A percentile compares a stretch with the other conserved stretches of the same genome.
phyloP scores from a whole-genome alignment of 192 early-diverging fungal genomes.

The Chytriomyces hyalinus region DNA sequence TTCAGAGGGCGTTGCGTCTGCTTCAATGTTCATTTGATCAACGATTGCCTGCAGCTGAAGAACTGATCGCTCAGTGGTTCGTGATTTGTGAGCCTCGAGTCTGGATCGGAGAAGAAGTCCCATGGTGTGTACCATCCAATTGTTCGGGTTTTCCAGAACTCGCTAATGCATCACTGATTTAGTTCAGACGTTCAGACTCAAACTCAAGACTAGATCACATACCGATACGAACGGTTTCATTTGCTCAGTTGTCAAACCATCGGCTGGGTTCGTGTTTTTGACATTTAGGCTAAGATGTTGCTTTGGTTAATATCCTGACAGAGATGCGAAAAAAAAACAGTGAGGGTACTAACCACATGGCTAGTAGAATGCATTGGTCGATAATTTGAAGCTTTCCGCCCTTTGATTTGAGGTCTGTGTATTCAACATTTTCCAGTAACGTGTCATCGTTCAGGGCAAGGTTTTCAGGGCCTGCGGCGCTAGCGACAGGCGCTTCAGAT shows the following conservation, averaged over 20 bases:
- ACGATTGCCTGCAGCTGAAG: slow-evolving; percentile 97
- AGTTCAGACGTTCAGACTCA: slow-evolving; percentile 1
- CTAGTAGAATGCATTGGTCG: slow-evolving; percentile 90
- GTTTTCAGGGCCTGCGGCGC: slow-evolving; percentile 62
- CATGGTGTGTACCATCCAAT: slow-evolving; percentile 99
- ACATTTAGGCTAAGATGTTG: slow-evolving; percentile 75
- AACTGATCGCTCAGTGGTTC: slow-evolving; percentile 87
- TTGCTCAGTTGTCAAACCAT: slow-evolving; percentile 94
- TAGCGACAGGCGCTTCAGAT: slow-evolving; percentile 8
- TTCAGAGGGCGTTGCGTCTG: slow-evolving; percentile 70
- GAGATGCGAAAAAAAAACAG: neutral
- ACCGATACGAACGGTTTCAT: slow-evolving; percentile 91
- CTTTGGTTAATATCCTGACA: neutral
- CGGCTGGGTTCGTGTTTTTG: slow-evolving; percentile 89
- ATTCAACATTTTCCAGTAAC: slow-evolving; percentile 80
- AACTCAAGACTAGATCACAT: slow-evolving; percentile 16
- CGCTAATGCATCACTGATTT: slow-evolving; percentile 45
- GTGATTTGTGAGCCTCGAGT: slow-evolving; percentile 80
- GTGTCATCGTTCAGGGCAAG: slow-evolving; percentile 90
- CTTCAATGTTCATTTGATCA: slow-evolving; percentile 79
- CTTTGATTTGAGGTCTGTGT: slow-evolving; percentile 54
- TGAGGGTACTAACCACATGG: slow-evolving; percentile 52
- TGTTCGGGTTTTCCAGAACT: slow-evolving; percentile 90
- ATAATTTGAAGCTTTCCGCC: slow-evolving; percentile 75
- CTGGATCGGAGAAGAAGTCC: slow-evolving; percentile 87